Base-by-base conservation (phyloP, 306 rosid species). In the Sicyos baderoa region DNA sequence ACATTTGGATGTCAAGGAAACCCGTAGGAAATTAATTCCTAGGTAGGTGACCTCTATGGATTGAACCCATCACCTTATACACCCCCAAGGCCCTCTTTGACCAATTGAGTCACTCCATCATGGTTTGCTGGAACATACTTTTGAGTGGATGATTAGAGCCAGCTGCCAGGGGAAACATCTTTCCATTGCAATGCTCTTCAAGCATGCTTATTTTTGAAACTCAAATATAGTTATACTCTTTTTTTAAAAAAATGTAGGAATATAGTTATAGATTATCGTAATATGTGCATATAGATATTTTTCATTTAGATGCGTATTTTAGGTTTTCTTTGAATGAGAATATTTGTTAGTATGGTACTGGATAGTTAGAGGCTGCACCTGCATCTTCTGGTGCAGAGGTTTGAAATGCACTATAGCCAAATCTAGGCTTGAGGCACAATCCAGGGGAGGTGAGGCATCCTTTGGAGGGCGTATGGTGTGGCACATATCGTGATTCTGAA, bases 341-440 rank as follows among this genome's bases (percentile, higher is more conserved):
- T n/a, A 37, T 49, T 21, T 62, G 21, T 48, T 27, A 19, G 40
- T 70, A 9, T 51, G 35, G 45, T 53, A 52, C 49, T 32, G 25
- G 62, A 51, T 50, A 42, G 74, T 70, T 54, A 53, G 74, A 70
- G 61, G 73, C 57, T n/a, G 50, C 74, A 52, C 54, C 56, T 29
- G 49, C 63, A 53, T 70, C 57, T 32, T 52, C 64, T 14, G 22
- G 32, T 70, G 61, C 64, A 49, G 48, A 29, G 60, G 12, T 52
- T 25, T 52, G 55, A 42, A 44, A 12, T 25, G 37, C 42, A 47
- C 21, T 22, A 42, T 67, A 62, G 68, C 27, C 51, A 16, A 49
- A 62, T 62, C 68, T 60, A 60, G 48, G 23, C 22, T 4, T 18
- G 29, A 10, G 68, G 51, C 27, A 12, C n/a, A n/a, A 17, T n/a